These are phyloP conservation scores for Jaminaea rosea DNA, from an alignment of 1,284 basidiomycete genomes.

Conservation along the genomic window DNA sequence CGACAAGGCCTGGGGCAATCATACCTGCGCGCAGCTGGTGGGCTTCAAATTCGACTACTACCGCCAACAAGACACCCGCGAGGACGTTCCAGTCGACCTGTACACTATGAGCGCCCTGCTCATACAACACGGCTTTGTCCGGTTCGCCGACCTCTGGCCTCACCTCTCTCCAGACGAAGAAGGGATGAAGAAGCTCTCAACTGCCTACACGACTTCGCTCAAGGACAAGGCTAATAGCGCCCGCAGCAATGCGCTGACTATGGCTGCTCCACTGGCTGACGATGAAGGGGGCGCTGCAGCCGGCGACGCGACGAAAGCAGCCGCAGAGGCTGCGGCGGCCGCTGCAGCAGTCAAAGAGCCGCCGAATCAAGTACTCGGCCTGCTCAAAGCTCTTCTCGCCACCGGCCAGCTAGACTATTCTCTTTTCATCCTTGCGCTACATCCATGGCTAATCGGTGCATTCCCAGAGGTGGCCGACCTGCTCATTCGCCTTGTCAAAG, in stretches of 20 bases:
- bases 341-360: slow-evolving; percentile 50
- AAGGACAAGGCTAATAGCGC: slow-evolving; percentile 55
- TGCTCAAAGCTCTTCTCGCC: slow-evolving; percentile 71
- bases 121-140: slow-evolving; percentile 76
- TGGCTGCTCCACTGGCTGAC: slow-evolving; percentile 74
- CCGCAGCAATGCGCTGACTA: slow-evolving; percentile 66
- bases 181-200: slow-evolving; percentile 50
- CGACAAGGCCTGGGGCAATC: slow-evolving; percentile 51
- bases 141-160: slow-evolving; percentile 72
- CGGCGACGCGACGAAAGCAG: slow-evolving; percentile 3
- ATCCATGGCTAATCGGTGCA: slow-evolving; percentile 74
- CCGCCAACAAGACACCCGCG: slow-evolving; percentile 54
- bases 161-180: slow-evolving; percentile 56
- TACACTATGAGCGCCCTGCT: slow-evolving; percentile 77
- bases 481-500: slow-evolving; percentile 38
- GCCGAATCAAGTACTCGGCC: slow-evolving; percentile 71
- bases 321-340: slow-evolving; percentile 50
- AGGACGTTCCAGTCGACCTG: slow-evolving; percentile 61
- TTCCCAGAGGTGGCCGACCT: slow-evolving; percentile 73
- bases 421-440: slow-evolving; percentile 68
- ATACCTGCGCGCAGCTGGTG: slow-evolving; percentile 68
- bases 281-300: slow-evolving; percentile 30
- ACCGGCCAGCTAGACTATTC: slow-evolving; percentile 73
- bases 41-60: slow-evolving; percentile 93
- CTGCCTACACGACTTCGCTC: slow-evolving; percentile 62